phyloP scores from a whole-genome alignment of 371 early-diverging fungal genomes.

The Blastocladiella emersonii region DNA sequence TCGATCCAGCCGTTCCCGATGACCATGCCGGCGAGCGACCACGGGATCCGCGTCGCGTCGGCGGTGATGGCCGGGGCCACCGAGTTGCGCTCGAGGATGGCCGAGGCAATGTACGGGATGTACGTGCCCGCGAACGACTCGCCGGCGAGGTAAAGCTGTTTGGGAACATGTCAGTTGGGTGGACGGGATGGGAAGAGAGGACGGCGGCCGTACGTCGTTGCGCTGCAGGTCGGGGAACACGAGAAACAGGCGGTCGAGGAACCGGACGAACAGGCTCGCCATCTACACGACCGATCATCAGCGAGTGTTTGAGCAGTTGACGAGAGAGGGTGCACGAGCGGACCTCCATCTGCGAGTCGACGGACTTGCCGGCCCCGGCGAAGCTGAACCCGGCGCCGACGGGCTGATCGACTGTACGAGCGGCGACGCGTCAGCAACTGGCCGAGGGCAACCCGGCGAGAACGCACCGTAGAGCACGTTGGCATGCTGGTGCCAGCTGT shows the following conservation, averaged over 20 bases:
- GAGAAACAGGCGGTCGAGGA: conserved; percentile 43
- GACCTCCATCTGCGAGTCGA: too few relatives aligned
- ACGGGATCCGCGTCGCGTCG: conserved; percentile 13
- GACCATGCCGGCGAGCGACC: conserved; percentile 47
- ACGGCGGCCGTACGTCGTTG: conserved; percentile 28
- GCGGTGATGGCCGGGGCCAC: conserved; percentile 1
- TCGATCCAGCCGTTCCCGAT: conserved; percentile 88
- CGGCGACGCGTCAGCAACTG: neutral
- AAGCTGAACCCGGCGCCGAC: conserved; percentile 65
- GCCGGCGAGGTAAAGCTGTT: conserved; percentile 59
- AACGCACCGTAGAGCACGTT: conserved; percentile 48
- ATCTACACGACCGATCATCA: conserved; percentile 23
- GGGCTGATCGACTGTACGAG: conserved; percentile 64
- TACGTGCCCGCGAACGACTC: conserved; percentile 79
- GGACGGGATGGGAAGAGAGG: neutral
- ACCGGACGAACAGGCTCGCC: conserved; percentile 35
- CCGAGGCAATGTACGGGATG: conserved; percentile 60
- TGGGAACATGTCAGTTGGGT: too few relatives aligned
- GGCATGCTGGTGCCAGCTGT: conserved; percentile 59
- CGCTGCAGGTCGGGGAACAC: conserved; percentile 41
- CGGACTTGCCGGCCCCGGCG: neutral
- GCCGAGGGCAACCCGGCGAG: neutral
- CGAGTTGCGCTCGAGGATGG: conserved; percentile 38
- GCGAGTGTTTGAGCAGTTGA: too few relatives aligned
- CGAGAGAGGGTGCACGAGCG: too few relatives aligned